Conservation (phyloP, 1,284 basidiomycete genomes). For the Paramarasmius palmivorus region DNA sequence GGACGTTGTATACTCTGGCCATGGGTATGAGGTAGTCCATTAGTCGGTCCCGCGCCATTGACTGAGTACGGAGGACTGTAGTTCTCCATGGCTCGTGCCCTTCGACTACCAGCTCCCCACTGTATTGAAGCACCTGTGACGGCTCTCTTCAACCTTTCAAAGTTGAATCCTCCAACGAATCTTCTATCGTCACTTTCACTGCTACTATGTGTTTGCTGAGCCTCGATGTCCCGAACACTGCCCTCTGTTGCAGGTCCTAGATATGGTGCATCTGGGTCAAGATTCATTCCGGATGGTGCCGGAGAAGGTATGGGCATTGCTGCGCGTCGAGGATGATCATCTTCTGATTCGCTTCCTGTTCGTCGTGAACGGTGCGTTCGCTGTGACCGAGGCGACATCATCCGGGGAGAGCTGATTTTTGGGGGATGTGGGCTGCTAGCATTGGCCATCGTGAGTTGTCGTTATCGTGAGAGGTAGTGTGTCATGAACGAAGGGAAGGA, state of each 20-base stretch:
- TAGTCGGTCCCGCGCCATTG: no score
- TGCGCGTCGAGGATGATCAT: not conserved
- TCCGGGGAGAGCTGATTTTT: slow-evolving; percentile 12
- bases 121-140: slow-evolving; percentile 18
- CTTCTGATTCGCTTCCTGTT: not conserved
- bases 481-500: no score
- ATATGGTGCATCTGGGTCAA: slow-evolving; percentile 31
- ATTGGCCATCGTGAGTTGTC: not conserved
- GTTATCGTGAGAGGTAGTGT: no score
- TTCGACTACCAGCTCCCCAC: slow-evolving; percentile 1
- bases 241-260: slow-evolving; percentile 23
- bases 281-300: slow-evolving; percentile 18
- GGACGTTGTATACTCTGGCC: no score
- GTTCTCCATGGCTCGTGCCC: slow-evolving; percentile 1
- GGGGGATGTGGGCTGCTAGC: not conserved
- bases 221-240: slow-evolving; percentile 6
- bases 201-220: slow-evolving; percentile 3
- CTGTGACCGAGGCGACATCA: slow-evolving; percentile 14
- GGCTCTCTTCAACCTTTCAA: slow-evolving; percentile 24
- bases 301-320: not conserved
- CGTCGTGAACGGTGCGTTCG: slow-evolving; percentile 10
- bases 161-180: slow-evolving; percentile 26
- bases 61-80: slow-evolving; percentile 2
- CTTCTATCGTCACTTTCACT: slow-evolving; percentile 13
- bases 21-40: no score